Conservation (phyloP, 495 filamentous ascomycete genomes). For the Xylaria grammica region DNA sequence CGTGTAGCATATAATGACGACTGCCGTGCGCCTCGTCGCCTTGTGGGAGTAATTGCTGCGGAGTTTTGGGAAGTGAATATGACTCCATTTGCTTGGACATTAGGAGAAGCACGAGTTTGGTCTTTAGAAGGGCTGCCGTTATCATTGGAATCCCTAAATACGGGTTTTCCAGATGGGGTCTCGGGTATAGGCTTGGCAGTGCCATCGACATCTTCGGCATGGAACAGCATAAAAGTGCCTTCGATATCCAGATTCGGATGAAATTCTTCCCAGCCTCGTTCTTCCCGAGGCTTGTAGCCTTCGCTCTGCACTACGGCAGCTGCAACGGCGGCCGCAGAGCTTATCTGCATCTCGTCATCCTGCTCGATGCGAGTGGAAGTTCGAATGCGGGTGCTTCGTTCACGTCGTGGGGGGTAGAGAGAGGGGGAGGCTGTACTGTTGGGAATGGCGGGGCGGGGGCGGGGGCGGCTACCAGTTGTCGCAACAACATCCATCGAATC, state of each 20-base stretch:
- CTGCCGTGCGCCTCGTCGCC: constrained; percentile 53
- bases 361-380: constrained; percentile 53
- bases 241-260: constrained; percentile 94
- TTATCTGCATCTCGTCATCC: constrained; percentile 62
- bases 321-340: constrained; percentile 82
- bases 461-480: constrained; percentile 41
- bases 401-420: constrained; percentile 49
- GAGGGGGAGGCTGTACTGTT: constrained; percentile 45
- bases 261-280: constrained; percentile 96
- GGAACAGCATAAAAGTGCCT: constrained; percentile 74
- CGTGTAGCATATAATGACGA: constrained; percentile 56
- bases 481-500: constrained; percentile 50
- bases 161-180: constrained; percentile 41
- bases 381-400: constrained; percentile 59
- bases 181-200: constrained; percentile 48
- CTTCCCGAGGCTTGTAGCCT: constrained; percentile 95
- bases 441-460: constrained; percentile 38
- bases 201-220: constrained; percentile 84
- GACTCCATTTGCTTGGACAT: constrained; percentile 22
- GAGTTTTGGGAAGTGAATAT: constrained; percentile 27
- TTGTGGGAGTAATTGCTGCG: constrained; percentile 45
- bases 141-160: constrained; percentile 37
- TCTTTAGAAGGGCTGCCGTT: constrained; percentile 47
- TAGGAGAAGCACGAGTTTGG: constrained; percentile 36
- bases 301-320: constrained; percentile 87